Percentiles rank a stretch among this genome's conserved stretches.
Conservation (phyloP, 768 basidiomycete genomes). For the Mycena capillaripes region DNA sequence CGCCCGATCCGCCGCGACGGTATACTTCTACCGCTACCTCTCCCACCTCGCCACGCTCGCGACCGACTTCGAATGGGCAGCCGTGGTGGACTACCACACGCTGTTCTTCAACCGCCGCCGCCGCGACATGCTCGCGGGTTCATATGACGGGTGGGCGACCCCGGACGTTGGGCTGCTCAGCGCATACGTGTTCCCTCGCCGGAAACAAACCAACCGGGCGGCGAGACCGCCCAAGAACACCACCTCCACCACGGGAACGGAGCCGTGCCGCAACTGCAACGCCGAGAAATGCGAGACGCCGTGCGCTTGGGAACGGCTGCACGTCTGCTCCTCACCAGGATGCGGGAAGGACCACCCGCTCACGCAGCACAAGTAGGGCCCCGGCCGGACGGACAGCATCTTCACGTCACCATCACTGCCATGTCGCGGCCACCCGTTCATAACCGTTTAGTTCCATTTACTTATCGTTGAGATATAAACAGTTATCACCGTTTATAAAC, state of each 20-base stretch:
- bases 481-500: too few relatives aligned
- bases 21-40: constrained; percentile 15
- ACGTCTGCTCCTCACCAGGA: constrained; percentile 1
- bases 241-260: neutral
- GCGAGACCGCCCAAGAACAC: neutral
- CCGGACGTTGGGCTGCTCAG: constrained; percentile 4
- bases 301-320: neutral
- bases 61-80: constrained; percentile 17
- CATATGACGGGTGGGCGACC: neutral
- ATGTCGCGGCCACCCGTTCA: too few relatives aligned
- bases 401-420: too few relatives aligned
- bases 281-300: neutral
- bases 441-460: too few relatives aligned
- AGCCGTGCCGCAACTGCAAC: neutral
- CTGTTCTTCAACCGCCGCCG: constrained; percentile 21
- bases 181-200: constrained; percentile 1
- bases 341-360: constrained; percentile 19
- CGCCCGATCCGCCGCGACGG: neutral
- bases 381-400: too few relatives aligned
- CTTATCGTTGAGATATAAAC: too few relatives aligned
- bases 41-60: constrained; percentile 2
- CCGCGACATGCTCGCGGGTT: constrained; percentile 1
- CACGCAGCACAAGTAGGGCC: too few relatives aligned
- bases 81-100: constrained; percentile 11
- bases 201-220: neutral